phyloP scores from a whole-genome alignment of 2,329 filamentous ascomycete species.

The Dothidotthia symphoricarpi region DNA sequence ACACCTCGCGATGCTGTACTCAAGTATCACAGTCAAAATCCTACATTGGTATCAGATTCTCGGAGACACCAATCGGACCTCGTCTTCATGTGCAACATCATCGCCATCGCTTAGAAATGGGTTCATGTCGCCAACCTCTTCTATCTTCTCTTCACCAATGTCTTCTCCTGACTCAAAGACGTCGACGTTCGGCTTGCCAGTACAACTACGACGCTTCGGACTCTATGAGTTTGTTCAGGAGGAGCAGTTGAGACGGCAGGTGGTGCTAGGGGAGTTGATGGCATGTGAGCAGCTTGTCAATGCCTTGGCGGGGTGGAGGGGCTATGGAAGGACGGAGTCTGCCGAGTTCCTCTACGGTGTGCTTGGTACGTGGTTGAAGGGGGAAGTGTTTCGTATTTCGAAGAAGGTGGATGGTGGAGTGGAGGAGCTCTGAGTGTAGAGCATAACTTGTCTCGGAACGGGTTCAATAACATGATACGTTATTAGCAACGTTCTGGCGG shows the following conservation, averaged over 20 bases:
- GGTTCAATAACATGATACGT: no score
- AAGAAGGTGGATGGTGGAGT: conserved; percentile 19
- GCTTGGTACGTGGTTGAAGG: conserved; percentile 35
- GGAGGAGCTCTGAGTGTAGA: no score
- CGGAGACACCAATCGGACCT: conserved; percentile 20
- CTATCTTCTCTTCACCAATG: conserved; percentile 19
- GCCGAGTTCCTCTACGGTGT: conserved; percentile 33
- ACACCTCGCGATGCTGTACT: conserved; percentile 38
- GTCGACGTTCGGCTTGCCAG: conserved; percentile 19
- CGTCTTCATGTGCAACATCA: conserved; percentile 9
- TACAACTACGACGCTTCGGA: conserved; percentile 28
- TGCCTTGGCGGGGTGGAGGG: conserved; percentile 28
- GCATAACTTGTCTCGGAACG: no score
- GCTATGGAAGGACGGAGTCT: conserved; percentile 20
- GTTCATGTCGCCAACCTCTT: conserved; percentile 14
- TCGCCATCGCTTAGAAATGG: conserved; percentile 14
- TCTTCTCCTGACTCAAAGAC: conserved; percentile 16
- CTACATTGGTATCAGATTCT: conserved; percentile 36
- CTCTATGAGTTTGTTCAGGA: conserved; percentile 29
- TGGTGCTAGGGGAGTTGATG: conserved; percentile 30
- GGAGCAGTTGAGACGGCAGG: conserved; percentile 28
- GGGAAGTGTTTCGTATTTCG: conserved; percentile 30
- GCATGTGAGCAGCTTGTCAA: conserved; percentile 31
- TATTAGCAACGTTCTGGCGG: no score
- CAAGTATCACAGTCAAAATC: conserved; percentile 36